phyloP scores from a whole-genome alignment of 2,329 filamentous ascomycete species.

The Paracorniculantispora psalliotae region DNA sequence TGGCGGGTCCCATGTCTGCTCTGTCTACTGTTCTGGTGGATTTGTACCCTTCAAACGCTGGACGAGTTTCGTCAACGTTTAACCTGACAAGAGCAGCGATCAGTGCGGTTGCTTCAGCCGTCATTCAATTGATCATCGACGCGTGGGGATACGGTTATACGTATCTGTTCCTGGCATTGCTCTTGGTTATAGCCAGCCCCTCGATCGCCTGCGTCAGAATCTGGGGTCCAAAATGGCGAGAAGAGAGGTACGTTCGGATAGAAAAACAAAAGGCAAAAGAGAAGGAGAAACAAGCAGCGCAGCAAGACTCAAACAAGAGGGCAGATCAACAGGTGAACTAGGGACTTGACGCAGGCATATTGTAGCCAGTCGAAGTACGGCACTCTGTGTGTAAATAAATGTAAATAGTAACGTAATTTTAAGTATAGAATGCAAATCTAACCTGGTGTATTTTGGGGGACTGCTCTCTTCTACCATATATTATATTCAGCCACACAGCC shows the following conservation, averaged over 20 bases:
- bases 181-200: constrained; percentile 25
- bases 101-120: constrained; percentile 35
- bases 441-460: too few relatives aligned
- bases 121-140: constrained; percentile 37
- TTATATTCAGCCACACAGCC: too few relatives aligned
- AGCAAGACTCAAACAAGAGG: too few relatives aligned
- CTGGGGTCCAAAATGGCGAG: constrained; percentile 29
- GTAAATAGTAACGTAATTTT: too few relatives aligned
- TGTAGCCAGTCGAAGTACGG: too few relatives aligned
- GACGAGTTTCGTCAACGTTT: constrained; percentile 37
- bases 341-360: too few relatives aligned
- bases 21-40: constrained; percentile 39
- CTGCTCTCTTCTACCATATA: too few relatives aligned
- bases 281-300: too few relatives aligned
- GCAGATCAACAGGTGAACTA: too few relatives aligned
- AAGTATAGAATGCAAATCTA: too few relatives aligned
- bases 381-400: too few relatives aligned
- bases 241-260: constrained; percentile 25
- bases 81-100: constrained; percentile 37
- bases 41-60: constrained; percentile 36
- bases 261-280: background rate
- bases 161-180: constrained; percentile 30
- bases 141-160: constrained; percentile 35
- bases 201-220: constrained; percentile 25
- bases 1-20: constrained; percentile 37